A percentile compares a stretch with the other conserved stretches of the same genome.
Evolutionary conservation across 805 yeast species (phyloP).

Genomic region (Candida cerambycidarum): DNA sequence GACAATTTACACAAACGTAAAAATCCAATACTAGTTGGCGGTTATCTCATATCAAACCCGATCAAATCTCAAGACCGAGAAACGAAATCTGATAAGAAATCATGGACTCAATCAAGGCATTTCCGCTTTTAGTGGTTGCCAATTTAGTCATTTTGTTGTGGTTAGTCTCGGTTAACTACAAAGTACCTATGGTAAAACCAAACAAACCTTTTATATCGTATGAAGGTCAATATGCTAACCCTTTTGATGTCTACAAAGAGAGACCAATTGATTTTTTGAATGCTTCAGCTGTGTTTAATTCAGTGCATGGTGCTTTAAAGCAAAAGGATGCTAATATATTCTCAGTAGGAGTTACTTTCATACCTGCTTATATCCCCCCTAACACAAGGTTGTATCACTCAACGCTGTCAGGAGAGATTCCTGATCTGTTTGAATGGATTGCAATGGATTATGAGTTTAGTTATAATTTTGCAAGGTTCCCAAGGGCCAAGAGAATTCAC

Average conservation of each 20-base stretch:
- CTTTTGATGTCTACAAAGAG: slow-evolving; percentile 5
- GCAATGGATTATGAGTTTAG: slow-evolving; percentile 67
- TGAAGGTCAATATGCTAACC: slow-evolving; percentile 4
- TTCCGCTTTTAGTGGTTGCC: background rate
- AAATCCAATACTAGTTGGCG: too few species aligned
- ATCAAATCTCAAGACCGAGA: slow-evolving; percentile 1
- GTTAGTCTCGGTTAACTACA: background rate
- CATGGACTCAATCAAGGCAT: background rate
- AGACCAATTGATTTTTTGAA: slow-evolving; percentile 53
- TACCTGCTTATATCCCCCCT: slow-evolving; percentile 61
- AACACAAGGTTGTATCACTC: slow-evolving; percentile 61
- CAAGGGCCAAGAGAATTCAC: background rate
- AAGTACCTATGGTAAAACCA: background rate
- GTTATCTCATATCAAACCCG: too few species aligned
- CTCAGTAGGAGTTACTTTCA: slow-evolving; percentile 57
- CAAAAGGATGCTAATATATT: slow-evolving; percentile 51
- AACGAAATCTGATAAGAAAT: too few species aligned
- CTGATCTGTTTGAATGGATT: slow-evolving; percentile 56
- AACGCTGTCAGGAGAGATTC: slow-evolving; percentile 40
- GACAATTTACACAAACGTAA: too few species aligned
- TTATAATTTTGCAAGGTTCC: slow-evolving; percentile 41
- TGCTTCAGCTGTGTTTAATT: slow-evolving; percentile 56
- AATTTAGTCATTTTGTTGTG: background rate
- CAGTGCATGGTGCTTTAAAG: slow-evolving; percentile 52
- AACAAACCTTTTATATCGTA: background rate